Evolutionary conservation across 345 rosid species (phyloP), one percentile per base, ranked within the genome.

Genomic region (Citrus sp.): DNA sequence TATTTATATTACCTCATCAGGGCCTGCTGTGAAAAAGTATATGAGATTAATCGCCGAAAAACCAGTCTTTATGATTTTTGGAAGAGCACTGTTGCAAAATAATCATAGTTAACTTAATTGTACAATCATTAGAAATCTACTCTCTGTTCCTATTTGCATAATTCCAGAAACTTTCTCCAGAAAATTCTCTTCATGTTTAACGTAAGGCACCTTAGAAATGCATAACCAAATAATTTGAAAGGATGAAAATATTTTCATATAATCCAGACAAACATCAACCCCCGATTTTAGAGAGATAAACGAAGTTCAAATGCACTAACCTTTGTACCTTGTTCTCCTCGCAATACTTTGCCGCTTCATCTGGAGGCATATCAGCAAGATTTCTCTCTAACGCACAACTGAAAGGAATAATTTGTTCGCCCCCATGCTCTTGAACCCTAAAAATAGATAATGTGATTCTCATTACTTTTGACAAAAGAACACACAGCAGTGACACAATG

Each of bases 361-460:
- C 90, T 67, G 91, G 93, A 38, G 83, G 61, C 91, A 94, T 82
- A 88, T 96, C 99, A 75, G 93, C 89, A 54, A 96, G 90, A 80
- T 76, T 91, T 84, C 90, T 91, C 83, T 96, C 99, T 58, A 94
- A 84, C 30, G 34, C 88, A 78, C 93, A 89, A 65, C 99, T 94
- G 81, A 96, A 96, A 82, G 99, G 99, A 86, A 96, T 92, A 85
- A 96, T 96, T 66, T 88, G 69, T 86, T 92, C 98, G 34, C 91
- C 95, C 27, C 98, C 98, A 77, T 96, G 98, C 77, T 92, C 99
- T 86, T 96, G 98, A 81, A 96, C 98, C 99, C 98, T 94, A 77
- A 58, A 76, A 75, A 56, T 75, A 18, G 74, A 86, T 68, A 65
- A 78, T 30, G 38, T 51, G 40, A 58, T 12, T 76, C 27, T 63